These are phyloP conservation scores for Cylindrodendrum hubeiense DNA, from an alignment of 2,329 filamentous ascomycete species.

Conservation along the genomic window DNA sequence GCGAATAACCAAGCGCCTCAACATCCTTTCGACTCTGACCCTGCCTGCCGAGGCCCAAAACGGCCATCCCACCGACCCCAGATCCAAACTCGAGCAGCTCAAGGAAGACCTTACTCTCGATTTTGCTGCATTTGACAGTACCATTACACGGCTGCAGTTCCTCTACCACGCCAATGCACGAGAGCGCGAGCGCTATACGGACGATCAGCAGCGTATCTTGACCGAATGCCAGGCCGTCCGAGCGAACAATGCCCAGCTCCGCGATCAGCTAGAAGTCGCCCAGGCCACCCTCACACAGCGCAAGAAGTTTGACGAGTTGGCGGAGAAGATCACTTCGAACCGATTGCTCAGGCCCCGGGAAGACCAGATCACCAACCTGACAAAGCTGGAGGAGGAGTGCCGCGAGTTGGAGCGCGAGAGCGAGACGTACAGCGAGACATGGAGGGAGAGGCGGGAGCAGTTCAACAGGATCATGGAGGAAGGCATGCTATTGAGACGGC, in stretches of 20 bases:
- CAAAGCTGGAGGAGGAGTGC: constrained; percentile 90
- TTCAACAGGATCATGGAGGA: constrained; percentile 92
- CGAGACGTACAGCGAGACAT: constrained; percentile 82
- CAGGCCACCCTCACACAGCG: constrained; percentile 81
- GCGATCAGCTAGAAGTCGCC: constrained; percentile 81
- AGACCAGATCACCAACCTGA: constrained; percentile 82
- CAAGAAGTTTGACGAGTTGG: constrained; percentile 88
- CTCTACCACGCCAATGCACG: constrained; percentile 84
- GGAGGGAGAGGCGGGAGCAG: constrained; percentile 86
- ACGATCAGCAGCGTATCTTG: constrained; percentile 83
- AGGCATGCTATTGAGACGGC: constrained; percentile 84
- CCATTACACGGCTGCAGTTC: constrained; percentile 89
- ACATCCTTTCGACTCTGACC: constrained; percentile 73
- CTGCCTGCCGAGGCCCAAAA: constrained; percentile 48
- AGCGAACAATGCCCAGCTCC: constrained; percentile 78
- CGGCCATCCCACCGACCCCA: constrained; percentile 57
- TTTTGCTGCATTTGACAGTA: constrained; percentile 88
- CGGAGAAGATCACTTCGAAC: constrained; percentile 88
- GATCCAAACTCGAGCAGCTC: constrained; percentile 72
- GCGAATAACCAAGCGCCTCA: constrained; percentile 85
- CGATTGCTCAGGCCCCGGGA: constrained; percentile 84
- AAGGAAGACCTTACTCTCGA: constrained; percentile 88
- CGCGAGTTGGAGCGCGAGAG: constrained; percentile 88
- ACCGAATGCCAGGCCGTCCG: constrained; percentile 82
- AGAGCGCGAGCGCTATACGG: constrained; percentile 86